Conservation (phyloP, 106 monocot genomes). For the Phalaenopsis equestris region DNA sequence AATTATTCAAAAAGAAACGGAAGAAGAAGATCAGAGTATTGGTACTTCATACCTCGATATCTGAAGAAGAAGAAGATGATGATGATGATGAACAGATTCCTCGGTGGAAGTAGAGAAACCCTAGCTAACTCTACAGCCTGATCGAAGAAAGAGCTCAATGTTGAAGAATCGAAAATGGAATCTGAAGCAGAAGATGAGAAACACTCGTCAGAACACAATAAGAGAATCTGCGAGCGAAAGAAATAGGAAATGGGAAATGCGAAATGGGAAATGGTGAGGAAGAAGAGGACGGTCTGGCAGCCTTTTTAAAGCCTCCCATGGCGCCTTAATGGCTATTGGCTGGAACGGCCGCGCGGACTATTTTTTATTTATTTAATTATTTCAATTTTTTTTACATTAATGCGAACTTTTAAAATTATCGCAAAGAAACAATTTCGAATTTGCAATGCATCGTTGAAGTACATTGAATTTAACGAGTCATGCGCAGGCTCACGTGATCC, state of each 20-base stretch:
- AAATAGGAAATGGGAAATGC: background rate
- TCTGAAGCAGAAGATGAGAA: background rate
- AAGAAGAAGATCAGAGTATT: background rate
- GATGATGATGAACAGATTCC: background rate
- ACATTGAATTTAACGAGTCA: too few species aligned
- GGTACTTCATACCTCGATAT: background rate
- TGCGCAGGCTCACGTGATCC: too few species aligned
- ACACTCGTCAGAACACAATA: background rate
- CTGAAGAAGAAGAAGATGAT: background rate
- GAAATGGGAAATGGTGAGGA: background rate
- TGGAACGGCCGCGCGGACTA: background rate
- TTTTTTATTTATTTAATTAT: background rate
- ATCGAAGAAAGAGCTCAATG: too few species aligned
- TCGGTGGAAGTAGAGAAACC: too few species aligned
- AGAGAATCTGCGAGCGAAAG: background rate
- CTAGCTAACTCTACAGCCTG: too few species aligned
- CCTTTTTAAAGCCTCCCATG: conserved; percentile 1
- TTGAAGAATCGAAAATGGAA: too few species aligned
- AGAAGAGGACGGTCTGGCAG: background rate
- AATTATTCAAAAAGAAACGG: background rate
- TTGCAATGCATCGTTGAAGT: too few species aligned
- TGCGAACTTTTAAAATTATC: too few species aligned
- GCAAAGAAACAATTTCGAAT: too few species aligned
- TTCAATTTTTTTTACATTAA: background rate
- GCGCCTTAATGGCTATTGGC: background rate